Conservation (phyloP, 164 flowering plant genomes). For the Vitis labrusca region DNA sequence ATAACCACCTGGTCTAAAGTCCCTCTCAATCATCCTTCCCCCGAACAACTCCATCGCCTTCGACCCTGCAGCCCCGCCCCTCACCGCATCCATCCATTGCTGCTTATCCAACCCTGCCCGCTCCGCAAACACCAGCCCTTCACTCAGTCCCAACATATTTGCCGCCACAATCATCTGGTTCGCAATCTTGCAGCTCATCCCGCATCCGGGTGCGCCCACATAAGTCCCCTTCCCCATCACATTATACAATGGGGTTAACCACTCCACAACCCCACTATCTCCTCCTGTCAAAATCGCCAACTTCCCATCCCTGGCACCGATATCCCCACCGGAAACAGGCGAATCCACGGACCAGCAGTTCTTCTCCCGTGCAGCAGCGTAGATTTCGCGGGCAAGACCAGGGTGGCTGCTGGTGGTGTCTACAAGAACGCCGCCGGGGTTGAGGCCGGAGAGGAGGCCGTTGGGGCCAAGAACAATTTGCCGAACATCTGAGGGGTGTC, state of each 20-base stretch:
- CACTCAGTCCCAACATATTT: slow-evolving; percentile 68
- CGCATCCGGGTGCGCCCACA: slow-evolving; percentile 62
- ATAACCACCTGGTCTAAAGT: slow-evolving; percentile 71
- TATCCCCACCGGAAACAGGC: slow-evolving; percentile 79
- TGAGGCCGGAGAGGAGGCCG: slow-evolving; percentile 35
- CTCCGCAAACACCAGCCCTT: slow-evolving; percentile 69
- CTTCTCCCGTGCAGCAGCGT: slow-evolving; percentile 31
- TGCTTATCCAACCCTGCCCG: slow-evolving; percentile 54
- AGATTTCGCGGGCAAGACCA: slow-evolving; percentile 51
- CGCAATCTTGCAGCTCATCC: slow-evolving; percentile 74
- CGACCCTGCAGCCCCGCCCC: slow-evolving; percentile 70
- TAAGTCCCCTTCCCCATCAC: slow-evolving; percentile 53
- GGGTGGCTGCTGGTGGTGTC: slow-evolving; percentile 73
- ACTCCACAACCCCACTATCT: slow-evolving; percentile 42
- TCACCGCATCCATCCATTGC: slow-evolving; percentile 47
- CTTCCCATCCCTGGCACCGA: slow-evolving; percentile 67
- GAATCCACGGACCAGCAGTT: slow-evolving; percentile 68
- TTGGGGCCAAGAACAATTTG: slow-evolving; percentile 27
- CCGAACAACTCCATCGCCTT: slow-evolving; percentile 78
- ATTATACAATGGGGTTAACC: slow-evolving; percentile 61
- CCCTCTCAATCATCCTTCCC: slow-evolving; percentile 65
- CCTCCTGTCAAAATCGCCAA: slow-evolving; percentile 74
- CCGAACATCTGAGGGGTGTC: slow-evolving; percentile 77
- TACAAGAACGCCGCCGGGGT: slow-evolving; percentile 47
- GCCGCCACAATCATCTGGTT: slow-evolving; percentile 66